These are phyloP conservation scores for Aspergillaceae sp. DNA, from an alignment of 2,329 filamentous ascomycete genomes.

Conservation along the genomic window DNA sequence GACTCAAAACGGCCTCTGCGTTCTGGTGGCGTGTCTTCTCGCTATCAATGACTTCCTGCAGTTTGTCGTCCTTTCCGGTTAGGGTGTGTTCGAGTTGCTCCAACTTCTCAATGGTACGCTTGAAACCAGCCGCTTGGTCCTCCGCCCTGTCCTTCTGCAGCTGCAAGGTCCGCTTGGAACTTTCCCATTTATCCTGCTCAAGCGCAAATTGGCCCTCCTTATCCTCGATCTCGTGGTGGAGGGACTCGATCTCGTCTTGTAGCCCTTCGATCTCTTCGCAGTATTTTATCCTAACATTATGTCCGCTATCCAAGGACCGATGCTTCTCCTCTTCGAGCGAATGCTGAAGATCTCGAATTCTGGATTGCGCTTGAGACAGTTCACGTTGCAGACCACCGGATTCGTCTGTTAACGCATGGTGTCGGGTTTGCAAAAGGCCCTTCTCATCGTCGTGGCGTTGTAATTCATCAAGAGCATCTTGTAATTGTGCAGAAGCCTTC, in stretches of 20 bases:
- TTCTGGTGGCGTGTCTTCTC: slow-evolving; percentile 63
- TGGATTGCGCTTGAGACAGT: slow-evolving; percentile 40
- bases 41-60: slow-evolving; percentile 60
- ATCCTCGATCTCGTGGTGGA: slow-evolving; percentile 58
- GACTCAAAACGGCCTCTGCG: slow-evolving; percentile 60
- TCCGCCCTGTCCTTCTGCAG: slow-evolving; percentile 59
- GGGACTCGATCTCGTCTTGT: slow-evolving; percentile 49
- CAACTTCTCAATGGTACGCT: slow-evolving; percentile 62
- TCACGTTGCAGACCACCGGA: slow-evolving; percentile 60
- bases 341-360: slow-evolving; percentile 41
- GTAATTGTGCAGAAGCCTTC: slow-evolving; percentile 39
- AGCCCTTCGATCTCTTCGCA: slow-evolving; percentile 48
- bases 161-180: slow-evolving; percentile 55
- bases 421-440: slow-evolving; percentile 58
- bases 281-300: slow-evolving; percentile 49
- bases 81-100: slow-evolving; percentile 60
- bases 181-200: slow-evolving; percentile 65
- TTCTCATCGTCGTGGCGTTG: slow-evolving; percentile 54
- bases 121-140: slow-evolving; percentile 58
- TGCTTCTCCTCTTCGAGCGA: slow-evolving; percentile 47
- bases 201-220: slow-evolving; percentile 63
- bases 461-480: slow-evolving; percentile 52
- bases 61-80: slow-evolving; percentile 57
- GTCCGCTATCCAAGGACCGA: slow-evolving; percentile 52
- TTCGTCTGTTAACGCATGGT: slow-evolving; percentile 59